These are phyloP conservation scores for Chrysosporium keratinophilum DNA, from an alignment of 2,329 filamentous ascomycete genomes.

Conservation along the genomic window DNA sequence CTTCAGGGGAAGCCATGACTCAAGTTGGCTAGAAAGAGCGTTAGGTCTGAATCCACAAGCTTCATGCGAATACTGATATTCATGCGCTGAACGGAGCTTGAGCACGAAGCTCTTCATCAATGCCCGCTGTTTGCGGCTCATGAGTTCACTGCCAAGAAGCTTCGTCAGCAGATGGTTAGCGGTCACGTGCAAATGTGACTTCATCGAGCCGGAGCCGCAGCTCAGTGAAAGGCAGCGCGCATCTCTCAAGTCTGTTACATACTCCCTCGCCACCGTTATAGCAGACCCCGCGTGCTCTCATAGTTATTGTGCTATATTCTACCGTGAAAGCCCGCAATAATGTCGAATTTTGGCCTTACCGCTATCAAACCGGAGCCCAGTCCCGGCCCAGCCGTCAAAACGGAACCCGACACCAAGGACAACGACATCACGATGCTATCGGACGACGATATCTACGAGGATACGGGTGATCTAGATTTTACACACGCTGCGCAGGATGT, in stretches of 20 bases:
- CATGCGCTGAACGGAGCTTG: background rate
- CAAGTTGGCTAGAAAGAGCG: no score
- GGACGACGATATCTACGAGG: slow-evolving; percentile 63
- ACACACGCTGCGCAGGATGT: slow-evolving; percentile 37
- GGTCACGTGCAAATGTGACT: slow-evolving; percentile 6
- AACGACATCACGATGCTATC: slow-evolving; percentile 27
- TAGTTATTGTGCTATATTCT: background rate
- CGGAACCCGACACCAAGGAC: slow-evolving; percentile 34
- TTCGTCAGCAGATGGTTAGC: background rate
- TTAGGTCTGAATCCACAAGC: background rate
- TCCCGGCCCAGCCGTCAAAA: slow-evolving; percentile 30
- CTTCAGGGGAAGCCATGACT: slow-evolving; percentile 43
- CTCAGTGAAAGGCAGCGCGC: background rate
- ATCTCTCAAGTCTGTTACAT: background rate
- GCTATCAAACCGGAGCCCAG: slow-evolving; percentile 35
- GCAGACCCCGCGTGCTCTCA: background rate
- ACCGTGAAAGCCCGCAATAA: background rate
- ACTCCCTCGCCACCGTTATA: background rate
- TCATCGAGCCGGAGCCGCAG: slow-evolving; percentile 1
- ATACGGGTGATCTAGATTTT: slow-evolving; percentile 55
- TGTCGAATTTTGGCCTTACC: slow-evolving; percentile 7
- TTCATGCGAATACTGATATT: background rate
- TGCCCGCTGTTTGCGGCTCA: background rate
- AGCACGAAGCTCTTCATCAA: background rate
- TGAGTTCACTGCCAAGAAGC: background rate